Conservation (phyloP, 306 rosid species). For the Ochetophila trinervis region DNA sequence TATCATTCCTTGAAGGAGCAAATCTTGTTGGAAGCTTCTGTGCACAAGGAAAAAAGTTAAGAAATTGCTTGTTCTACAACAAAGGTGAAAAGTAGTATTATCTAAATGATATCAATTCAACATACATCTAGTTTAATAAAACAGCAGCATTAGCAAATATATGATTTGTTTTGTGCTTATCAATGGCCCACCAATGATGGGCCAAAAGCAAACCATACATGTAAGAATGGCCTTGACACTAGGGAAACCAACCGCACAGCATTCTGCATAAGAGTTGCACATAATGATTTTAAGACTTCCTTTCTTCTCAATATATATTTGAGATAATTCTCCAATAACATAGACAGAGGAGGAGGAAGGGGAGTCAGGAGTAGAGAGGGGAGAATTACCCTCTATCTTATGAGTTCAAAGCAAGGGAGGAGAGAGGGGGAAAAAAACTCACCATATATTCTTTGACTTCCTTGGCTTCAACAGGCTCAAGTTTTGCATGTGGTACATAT, state of each 20-base stretch:
- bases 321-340: too few species aligned
- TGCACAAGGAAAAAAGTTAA: constrained; percentile 19
- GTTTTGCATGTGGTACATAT: constrained; percentile 48
- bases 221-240: too few species aligned
- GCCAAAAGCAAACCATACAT: too few species aligned
- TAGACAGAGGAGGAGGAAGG: too few species aligned
- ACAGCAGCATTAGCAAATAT: too few species aligned
- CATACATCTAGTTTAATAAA: too few species aligned
- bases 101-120: neutral
- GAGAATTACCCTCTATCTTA: neutral
- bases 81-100: neutral
- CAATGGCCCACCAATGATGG: too few species aligned
- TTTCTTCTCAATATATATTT: too few species aligned
- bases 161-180: too few species aligned
- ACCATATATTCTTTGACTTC: constrained; percentile 48
- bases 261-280: too few species aligned
- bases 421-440: constrained; percentile 31
- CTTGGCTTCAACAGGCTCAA: constrained; percentile 50
- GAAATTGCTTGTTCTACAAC: neutral
- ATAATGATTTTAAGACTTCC: too few species aligned
- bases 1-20: constrained; percentile 46
- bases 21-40: constrained; percentile 71
- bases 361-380: neutral
- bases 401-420: neutral
- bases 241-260: too few species aligned